phyloP scores from a whole-genome alignment of 257 asterid genomes.

The Orobanche coerulescens region DNA sequence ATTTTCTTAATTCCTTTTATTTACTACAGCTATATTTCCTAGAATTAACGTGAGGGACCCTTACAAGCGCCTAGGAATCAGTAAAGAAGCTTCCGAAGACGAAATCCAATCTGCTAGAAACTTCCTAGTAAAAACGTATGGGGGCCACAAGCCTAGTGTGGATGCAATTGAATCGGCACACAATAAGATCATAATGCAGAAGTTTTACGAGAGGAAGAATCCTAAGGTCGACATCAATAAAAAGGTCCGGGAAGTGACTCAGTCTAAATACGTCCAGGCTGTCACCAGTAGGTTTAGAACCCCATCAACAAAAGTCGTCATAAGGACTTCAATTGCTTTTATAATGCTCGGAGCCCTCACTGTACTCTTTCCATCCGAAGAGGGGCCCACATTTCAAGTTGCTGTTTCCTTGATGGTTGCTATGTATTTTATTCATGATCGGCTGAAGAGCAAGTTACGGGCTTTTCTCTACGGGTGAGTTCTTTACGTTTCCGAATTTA shows the following conservation, averaged over 20 bases:
- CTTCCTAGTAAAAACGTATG: slow-evolving; percentile 74
- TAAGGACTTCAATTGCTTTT: slow-evolving; percentile 73
- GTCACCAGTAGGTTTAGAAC: slow-evolving; percentile 73
- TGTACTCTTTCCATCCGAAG: slow-evolving; percentile 90
- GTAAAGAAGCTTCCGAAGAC: slow-evolving; percentile 82
- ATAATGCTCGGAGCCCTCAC: slow-evolving; percentile 72
- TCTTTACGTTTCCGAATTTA: background rate
- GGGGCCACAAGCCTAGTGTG: slow-evolving; percentile 75
- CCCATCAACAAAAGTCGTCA: slow-evolving; percentile 56
- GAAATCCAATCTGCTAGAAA: slow-evolving; percentile 87
- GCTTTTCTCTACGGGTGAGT: slow-evolving; percentile 86
- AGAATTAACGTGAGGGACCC: slow-evolving; percentile 82
- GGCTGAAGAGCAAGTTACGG: slow-evolving; percentile 68
- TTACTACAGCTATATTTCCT: slow-evolving; percentile 60
- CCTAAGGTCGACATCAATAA: slow-evolving; percentile 85
- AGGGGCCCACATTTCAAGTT: slow-evolving; percentile 97
- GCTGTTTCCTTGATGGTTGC: slow-evolving; percentile 65
- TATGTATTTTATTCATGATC: slow-evolving; percentile 62
- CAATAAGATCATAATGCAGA: slow-evolving; percentile 90
- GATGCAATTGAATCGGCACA: slow-evolving; percentile 96
- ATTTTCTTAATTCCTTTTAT: slow-evolving; percentile 10
- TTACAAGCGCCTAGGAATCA: slow-evolving; percentile 90
- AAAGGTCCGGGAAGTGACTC: slow-evolving; percentile 79
- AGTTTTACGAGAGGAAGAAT: slow-evolving; percentile 81
- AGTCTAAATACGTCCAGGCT: slow-evolving; percentile 73